These are phyloP conservation scores for Rhizomucor miehei DNA, from an alignment of 371 early-diverging fungal genomes.

Conservation along the genomic window DNA sequence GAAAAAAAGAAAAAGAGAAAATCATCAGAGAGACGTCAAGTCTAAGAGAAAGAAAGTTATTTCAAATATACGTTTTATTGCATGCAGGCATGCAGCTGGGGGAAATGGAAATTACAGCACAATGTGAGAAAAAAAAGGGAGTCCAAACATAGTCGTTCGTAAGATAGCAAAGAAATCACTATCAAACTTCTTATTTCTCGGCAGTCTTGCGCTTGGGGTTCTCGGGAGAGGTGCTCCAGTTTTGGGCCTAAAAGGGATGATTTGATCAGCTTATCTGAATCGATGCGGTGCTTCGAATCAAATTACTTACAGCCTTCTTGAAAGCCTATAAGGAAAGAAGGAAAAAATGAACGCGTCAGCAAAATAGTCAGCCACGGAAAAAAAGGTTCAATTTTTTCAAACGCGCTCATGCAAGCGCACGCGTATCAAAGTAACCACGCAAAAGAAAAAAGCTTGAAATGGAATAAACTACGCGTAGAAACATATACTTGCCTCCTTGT, in stretches of 20 bases:
- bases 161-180: not conserved
- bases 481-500: conserved; percentile 53
- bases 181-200: conserved; percentile 1
- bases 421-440: not conserved
- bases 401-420: conserved; percentile 4
- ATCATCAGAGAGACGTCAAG: too few relatives aligned
- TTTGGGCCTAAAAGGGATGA: conserved; percentile 31
- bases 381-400: not conserved
- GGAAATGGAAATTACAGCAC: too few relatives aligned
- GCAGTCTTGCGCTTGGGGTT: conserved; percentile 48
- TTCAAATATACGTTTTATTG: too few relatives aligned
- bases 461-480: not conserved
- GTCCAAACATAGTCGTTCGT: too few relatives aligned
- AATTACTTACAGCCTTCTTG: conserved; percentile 40
- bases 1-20: too few relatives aligned
- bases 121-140: too few relatives aligned
- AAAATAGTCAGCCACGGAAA: conserved; percentile 3
- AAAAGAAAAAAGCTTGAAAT: conserved; percentile 7
- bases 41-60: too few relatives aligned
- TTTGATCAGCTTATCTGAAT: not conserved
- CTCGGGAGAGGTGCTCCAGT: conserved; percentile 38
- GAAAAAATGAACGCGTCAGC: conserved; percentile 10
- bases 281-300: conserved; percentile 6
- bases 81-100: too few relatives aligned
- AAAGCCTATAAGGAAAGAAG: conserved; percentile 31